Percentiles rank a stretch among this genome's conserved stretches.
phyloP scores from a whole-genome alignment of 2,329 filamentous ascomycete species.

The Coleophoma crateriformis region DNA sequence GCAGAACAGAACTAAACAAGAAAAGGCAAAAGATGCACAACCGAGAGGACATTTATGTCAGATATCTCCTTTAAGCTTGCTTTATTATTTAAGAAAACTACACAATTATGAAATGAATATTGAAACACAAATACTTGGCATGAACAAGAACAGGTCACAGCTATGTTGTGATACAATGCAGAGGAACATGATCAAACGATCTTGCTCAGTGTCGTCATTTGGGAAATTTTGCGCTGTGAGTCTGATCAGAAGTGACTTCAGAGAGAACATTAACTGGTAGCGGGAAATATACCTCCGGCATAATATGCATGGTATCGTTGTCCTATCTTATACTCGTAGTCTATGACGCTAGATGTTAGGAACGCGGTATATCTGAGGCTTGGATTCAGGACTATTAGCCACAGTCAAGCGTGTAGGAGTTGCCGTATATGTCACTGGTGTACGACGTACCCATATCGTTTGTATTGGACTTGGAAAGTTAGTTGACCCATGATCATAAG shows the following conservation, averaged over 20 bases:
- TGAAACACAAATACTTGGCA: too few species aligned
- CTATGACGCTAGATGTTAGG: constrained; percentile 34
- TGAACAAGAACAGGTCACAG: neutral
- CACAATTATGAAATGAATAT: too few species aligned
- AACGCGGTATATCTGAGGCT: constrained; percentile 11
- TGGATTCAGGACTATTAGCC: neutral
- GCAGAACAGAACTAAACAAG: too few species aligned
- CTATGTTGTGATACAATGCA: constrained; percentile 8
- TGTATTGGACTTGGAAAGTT: neutral
- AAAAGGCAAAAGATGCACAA: too few species aligned
- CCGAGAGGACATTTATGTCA: too few species aligned
- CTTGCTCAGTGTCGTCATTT: constrained; percentile 6
- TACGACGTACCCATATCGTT: neutral
- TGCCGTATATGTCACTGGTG: neutral
- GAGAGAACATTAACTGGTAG: neutral
- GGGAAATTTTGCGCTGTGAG: neutral
- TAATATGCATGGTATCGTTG: constrained; percentile 37
- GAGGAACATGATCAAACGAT: constrained; percentile 4
- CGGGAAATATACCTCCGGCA: constrained; percentile 23
- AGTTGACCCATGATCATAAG: neutral
- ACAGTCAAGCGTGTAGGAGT: neutral
- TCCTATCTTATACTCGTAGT: constrained; percentile 40
- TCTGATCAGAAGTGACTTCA: neutral
- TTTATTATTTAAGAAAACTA: too few species aligned
- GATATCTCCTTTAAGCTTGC: too few species aligned